Evolutionary conservation across 371 early-diverging fungal genomes (phyloP).

Genomic region (Choanephora cucurbitarum): DNA sequence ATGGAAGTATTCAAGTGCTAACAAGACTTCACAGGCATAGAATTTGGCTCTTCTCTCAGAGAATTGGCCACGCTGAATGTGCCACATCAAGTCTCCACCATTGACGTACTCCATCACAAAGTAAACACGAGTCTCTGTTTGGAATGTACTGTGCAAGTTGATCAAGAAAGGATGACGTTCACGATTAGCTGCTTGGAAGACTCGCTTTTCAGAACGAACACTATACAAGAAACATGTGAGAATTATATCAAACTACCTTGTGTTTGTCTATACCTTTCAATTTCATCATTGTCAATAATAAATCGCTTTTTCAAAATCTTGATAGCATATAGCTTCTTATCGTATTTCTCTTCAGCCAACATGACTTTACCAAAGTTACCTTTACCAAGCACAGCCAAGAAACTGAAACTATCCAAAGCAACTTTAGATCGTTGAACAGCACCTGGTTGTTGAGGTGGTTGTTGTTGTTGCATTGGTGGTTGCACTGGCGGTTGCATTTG

Average conservation of each 20-base stretch:
- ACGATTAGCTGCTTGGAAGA: slow-evolving; percentile 87
- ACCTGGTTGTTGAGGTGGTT: slow-evolving; percentile 10
- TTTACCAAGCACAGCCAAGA: slow-evolving; percentile 93
- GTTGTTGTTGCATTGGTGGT: not conserved
- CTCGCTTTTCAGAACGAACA: slow-evolving; percentile 92
- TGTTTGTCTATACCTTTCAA: slow-evolving; percentile 61
- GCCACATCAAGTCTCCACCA: slow-evolving; percentile 99
- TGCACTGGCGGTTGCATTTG: slow-evolving; percentile 5
- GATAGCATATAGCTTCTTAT: slow-evolving; percentile 86
- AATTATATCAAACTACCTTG: not conserved
- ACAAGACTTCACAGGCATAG: slow-evolving; percentile 95
- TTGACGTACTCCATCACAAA: slow-evolving; percentile 99
- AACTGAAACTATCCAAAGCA: slow-evolving; percentile 79
- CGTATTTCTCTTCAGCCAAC: slow-evolving; percentile 88
- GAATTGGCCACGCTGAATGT: slow-evolving; percentile 88
- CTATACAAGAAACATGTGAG: slow-evolving; percentile 32
- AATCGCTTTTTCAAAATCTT: slow-evolving; percentile 98
- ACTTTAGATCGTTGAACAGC: slow-evolving; percentile 40
- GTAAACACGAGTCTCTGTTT: slow-evolving; percentile 92
- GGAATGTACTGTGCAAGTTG: slow-evolving; percentile 94
- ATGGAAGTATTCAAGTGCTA: slow-evolving; percentile 80
- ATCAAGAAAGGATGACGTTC: slow-evolving; percentile 97
- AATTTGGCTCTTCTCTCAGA: slow-evolving; percentile 91
- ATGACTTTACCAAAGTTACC: slow-evolving; percentile 99
- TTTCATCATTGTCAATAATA: slow-evolving; percentile 91